A percentile compares a stretch with the other conserved stretches of the same genome.
phyloP scores from a whole-genome alignment of 2,329 filamentous ascomycete genomes.

The Aspergillus vadensis region DNA sequence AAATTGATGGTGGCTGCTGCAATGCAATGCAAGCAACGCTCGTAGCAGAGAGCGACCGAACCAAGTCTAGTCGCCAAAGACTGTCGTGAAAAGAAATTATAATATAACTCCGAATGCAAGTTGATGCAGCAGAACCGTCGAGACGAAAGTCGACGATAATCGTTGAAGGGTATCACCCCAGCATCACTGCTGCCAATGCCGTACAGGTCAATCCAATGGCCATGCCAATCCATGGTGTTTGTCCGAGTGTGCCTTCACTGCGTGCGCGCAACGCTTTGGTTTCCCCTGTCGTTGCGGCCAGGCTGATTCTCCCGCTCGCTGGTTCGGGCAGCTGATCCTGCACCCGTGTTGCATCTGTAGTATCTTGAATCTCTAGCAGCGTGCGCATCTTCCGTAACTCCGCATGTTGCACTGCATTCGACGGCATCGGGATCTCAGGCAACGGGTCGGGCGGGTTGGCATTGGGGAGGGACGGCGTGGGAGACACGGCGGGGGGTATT shows the following conservation, averaged over 20 bases:
- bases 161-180: slow-evolving; percentile 30
- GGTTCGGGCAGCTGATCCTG: slow-evolving; percentile 35
- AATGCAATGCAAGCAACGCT: slow-evolving; percentile 22
- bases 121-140: not conserved
- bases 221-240: slow-evolving; percentile 46
- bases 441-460: slow-evolving; percentile 19
- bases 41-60: slow-evolving; percentile 10
- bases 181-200: slow-evolving; percentile 41
- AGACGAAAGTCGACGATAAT: too few species aligned
- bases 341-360: slow-evolving; percentile 19
- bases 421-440: slow-evolving; percentile 13
- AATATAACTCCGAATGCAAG: slow-evolving; percentile 24
- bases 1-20: slow-evolving; percentile 12
- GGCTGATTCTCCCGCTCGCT: slow-evolving; percentile 31
- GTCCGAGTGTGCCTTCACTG: slow-evolving; percentile 43
- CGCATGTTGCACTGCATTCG: slow-evolving; percentile 10
- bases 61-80: slow-evolving; percentile 9
- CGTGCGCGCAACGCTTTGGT: slow-evolving; percentile 35
- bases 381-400: slow-evolving; percentile 10
- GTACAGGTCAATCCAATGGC: slow-evolving; percentile 44
- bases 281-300: slow-evolving; percentile 20
- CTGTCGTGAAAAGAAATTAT: slow-evolving; percentile 17
- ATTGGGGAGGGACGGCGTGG: slow-evolving; percentile 22
- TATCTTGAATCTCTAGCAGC: slow-evolving; percentile 13
- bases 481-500: slow-evolving; percentile 30